Base-by-base conservation (phyloP, 2,329 filamentous ascomycete species). In the Chaetomiaceae sp. region DNA sequence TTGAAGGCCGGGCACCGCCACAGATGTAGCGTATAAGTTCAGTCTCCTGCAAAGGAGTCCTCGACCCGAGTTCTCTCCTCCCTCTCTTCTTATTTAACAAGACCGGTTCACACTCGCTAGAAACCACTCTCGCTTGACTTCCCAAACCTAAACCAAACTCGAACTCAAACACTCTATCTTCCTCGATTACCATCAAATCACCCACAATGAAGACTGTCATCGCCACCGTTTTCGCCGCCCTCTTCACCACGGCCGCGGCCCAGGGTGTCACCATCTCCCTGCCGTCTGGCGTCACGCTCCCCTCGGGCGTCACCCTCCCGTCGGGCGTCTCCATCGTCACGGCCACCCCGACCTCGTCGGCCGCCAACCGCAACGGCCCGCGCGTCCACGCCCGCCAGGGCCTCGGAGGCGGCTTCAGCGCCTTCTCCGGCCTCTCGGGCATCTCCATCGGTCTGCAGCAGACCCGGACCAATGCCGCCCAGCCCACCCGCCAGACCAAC, bases 271-370 rank as follows among this genome's bases (percentile, higher is more conserved):
- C 62, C 51, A 56, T 64, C 57, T 56, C 61, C 1, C 53, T 64
- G 6, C 58, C 62, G 19, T 63, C 61, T 2, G 62, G 62, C 3
- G 58, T 58, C 40, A 53, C 59, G 6, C 49, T 64, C 47, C 61
- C 62, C 23, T 52, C 54, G 3, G 59, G 61, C 19, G 50, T 62
- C 23, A 53, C 58, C 12, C 51, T 64, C 4, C 61, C 62, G 8
- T 57, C 58, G n/a, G 61, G 61, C 19, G 58, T 64, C 4, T 59
- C 55, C 25, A 54, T 63, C 34, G 59, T 59, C n/a, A 48, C 56
- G 2, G 53, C 60, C 27, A 39, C 31, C 14, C 40, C 57, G 5
- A 54, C 55, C 36, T 43, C 51, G 9, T 56, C 56, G 11, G 53
- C 43, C 23, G 52, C 55, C 39, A 50, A 47, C 22, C n/a, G 47